Conservation (phyloP, 805 yeast genomes). For the Groenewaldozyma salmanticensis region DNA sequence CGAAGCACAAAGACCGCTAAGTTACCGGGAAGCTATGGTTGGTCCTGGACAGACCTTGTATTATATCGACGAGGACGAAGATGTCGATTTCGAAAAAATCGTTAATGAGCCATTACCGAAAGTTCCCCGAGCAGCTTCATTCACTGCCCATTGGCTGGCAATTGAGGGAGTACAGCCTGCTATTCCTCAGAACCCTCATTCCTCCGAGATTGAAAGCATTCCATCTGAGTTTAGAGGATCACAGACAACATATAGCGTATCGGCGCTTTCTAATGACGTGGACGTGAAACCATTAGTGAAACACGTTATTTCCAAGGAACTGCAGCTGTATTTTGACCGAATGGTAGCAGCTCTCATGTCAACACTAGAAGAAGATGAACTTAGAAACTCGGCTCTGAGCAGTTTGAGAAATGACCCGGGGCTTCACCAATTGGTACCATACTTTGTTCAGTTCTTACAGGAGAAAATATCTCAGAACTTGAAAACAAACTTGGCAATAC, state of each 20-base stretch:
- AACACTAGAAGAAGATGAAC: constrained; percentile 34
- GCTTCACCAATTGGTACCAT: constrained; percentile 90
- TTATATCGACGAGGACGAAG: constrained; percentile 82
- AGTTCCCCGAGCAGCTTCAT: constrained; percentile 85
- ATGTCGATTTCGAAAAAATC: constrained; percentile 85
- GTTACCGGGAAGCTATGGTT: constrained; percentile 78
- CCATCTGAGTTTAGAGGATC: constrained; percentile 82
- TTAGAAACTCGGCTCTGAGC: constrained; percentile 72
- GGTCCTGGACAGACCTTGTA: constrained; percentile 91
- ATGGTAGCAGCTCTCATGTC: constrained; percentile 66
- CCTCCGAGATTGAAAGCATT: constrained; percentile 60
- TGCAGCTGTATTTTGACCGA: constrained; percentile 87
- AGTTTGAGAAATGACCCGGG: constrained; percentile 91
- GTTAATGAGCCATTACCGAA: constrained; percentile 91
- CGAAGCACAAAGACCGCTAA: constrained; percentile 57
- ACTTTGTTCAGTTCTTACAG: constrained; percentile 90
- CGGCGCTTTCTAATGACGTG: constrained; percentile 38
- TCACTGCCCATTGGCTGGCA: constrained; percentile 91
- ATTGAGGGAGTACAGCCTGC: constrained; percentile 98
- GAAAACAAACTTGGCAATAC: constrained; percentile 48
- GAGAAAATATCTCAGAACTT: constrained; percentile 89
- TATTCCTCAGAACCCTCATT: constrained; percentile 88
- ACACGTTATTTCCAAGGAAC: constrained; percentile 88
- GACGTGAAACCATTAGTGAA: constrained; percentile 85
- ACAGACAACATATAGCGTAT: constrained; percentile 51